Percentiles rank a stretch among this genome's conserved stretches.
These are phyloP conservation scores for Ustilago cynodontis DNA, from an alignment of 1,284 basidiomycete genomes.

Conservation along the genomic window DNA sequence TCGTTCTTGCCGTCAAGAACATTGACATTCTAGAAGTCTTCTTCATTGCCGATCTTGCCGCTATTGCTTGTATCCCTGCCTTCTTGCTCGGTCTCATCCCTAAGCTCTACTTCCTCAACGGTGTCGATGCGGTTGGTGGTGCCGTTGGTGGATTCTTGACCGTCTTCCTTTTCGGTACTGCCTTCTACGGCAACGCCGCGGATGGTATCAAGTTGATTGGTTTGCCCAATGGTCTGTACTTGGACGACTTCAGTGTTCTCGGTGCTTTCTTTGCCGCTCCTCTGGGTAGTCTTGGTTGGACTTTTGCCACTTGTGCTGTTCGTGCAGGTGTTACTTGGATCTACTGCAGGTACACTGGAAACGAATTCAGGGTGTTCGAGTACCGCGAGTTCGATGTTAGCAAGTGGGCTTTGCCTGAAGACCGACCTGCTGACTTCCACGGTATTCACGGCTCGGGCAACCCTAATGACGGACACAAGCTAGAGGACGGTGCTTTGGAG, in stretches of 20 bases:
- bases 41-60: conserved; percentile 67
- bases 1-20: conserved; percentile 66
- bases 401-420: conserved; percentile 59
- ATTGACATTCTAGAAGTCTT: conserved; percentile 70
- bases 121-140: conserved; percentile 67
- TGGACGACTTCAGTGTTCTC: conserved; percentile 66
- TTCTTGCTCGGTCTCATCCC: conserved; percentile 65
- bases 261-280: conserved; percentile 69
- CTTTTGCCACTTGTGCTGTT: conserved; percentile 56
- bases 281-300: conserved; percentile 63
- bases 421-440: conserved; percentile 54
- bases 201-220: conserved; percentile 61
- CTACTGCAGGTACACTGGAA: conserved; percentile 42
- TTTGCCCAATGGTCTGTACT: conserved; percentile 66
- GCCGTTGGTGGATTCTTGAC: conserved; percentile 70
- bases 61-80: conserved; percentile 65
- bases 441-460: conserved; percentile 56
- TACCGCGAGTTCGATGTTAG: conserved; percentile 48
- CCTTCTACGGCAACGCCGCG: conserved; percentile 62
- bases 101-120: conserved; percentile 64
- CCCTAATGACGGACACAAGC: conserved; percentile 55
- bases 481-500: conserved; percentile 27
- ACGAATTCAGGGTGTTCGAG: conserved; percentile 53
- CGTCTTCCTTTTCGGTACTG: conserved; percentile 67
- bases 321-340: conserved; percentile 45